Evolutionary conservation across 768 basidiomycete genomes (phyloP).

Genomic region (Sistotremastrum suecicum): DNA sequence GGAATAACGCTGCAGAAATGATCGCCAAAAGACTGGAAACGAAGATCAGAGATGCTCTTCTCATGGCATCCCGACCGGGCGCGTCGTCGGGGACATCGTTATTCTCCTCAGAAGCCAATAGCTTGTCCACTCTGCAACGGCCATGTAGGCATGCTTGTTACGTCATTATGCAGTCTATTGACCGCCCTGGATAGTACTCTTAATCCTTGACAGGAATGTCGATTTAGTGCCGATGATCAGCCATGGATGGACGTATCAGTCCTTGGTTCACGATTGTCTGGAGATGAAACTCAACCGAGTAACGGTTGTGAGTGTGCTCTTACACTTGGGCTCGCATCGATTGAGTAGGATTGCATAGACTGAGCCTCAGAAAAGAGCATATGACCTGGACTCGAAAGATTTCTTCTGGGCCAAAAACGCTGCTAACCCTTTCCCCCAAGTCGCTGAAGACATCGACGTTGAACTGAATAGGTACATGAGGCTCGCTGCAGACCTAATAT

Average conservation of each 20-base stretch:
- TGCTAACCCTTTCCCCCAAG: constrained; percentile 92
- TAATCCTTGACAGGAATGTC: constrained; percentile 88
- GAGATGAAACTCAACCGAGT: constrained; percentile 96
- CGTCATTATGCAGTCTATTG: constrained; percentile 92
- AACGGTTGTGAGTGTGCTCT: constrained; percentile 35
- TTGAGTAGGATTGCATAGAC: constrained; percentile 18
- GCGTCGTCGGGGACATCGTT: constrained; percentile 30
- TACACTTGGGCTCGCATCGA: background rate
- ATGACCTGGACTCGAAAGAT: constrained; percentile 95
- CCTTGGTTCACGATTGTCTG: constrained; percentile 92
- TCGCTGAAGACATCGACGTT: constrained; percentile 90
- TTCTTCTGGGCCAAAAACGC: constrained; percentile 99
- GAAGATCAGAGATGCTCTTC: constrained; percentile 75
- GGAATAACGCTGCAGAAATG: constrained; percentile 98
- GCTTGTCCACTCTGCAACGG: constrained; percentile 73
- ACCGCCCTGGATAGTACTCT: constrained; percentile 76
- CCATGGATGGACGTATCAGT: constrained; percentile 99
- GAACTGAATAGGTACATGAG: constrained; percentile 67
- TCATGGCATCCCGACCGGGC: constrained; percentile 50
- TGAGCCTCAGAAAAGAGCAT: constrained; percentile 56
- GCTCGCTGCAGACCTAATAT: background rate
- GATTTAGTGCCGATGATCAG: constrained; percentile 88
- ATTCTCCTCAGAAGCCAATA: constrained; percentile 70
- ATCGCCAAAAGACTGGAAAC: constrained; percentile 92
- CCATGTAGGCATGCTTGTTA: constrained; percentile 82